Percentiles rank a stretch among this genome's conserved stretches.
Evolutionary conservation across 169 alveolate genomes (phyloP).

Genomic region (Eimeria praecox): DNA sequence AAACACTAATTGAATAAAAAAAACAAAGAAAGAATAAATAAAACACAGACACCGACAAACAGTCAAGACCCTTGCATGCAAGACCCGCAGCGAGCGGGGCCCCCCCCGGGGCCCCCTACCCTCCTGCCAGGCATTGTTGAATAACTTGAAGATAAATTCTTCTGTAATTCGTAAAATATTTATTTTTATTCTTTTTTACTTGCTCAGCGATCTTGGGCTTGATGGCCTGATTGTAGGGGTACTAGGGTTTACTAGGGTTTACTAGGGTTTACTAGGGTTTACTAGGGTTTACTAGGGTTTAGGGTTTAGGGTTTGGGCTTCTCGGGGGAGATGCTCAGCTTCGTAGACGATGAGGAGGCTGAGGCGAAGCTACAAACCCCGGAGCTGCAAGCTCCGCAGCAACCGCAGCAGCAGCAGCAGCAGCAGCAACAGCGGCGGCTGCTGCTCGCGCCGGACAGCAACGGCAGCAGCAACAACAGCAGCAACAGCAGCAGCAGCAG

Average conservation of each 20-base stretch:
- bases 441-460: slow-evolving; percentile 48
- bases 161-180: neutral
- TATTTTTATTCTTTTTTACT: neutral
- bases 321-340: slow-evolving; percentile 39
- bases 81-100: neutral
- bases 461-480: slow-evolving; percentile 67
- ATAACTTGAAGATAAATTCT: neutral
- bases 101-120: slow-evolving; percentile 30
- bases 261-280: slow-evolving; percentile 34
- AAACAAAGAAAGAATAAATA: neutral
- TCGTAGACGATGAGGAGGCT: slow-evolving; percentile 39
- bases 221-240: neutral
- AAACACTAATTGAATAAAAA: neutral
- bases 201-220: neutral
- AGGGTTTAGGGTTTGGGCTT: slow-evolving; percentile 35
- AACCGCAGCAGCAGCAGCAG: slow-evolving; percentile 10
- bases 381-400: slow-evolving; percentile 27
- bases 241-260: neutral
- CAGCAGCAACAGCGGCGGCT: slow-evolving; percentile 8
- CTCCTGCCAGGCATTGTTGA: neutral
- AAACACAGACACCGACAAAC: neutral
- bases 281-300: slow-evolving; percentile 24
- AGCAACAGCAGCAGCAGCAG: neutral
- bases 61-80: neutral
- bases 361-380: neutral